These are phyloP conservation scores for Begonia peltatifolia DNA, from an alignment of 306 rosid genomes.

Conservation along the genomic window DNA sequence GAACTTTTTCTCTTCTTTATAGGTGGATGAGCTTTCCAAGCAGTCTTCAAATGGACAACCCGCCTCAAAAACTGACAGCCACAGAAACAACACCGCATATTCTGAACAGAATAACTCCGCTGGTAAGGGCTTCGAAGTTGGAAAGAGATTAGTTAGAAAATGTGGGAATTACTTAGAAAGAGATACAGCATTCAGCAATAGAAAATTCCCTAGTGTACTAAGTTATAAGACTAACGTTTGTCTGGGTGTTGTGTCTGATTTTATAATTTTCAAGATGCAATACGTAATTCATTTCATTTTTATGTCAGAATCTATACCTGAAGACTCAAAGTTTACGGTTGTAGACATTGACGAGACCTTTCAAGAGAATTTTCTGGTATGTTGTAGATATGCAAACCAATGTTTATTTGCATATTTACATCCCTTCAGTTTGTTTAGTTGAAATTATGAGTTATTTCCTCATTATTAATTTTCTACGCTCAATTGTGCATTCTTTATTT, in stretches of 20 bases:
- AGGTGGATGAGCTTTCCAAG: slow-evolving; percentile 30
- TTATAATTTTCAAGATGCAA: background rate
- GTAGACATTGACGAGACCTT: slow-evolving; percentile 39
- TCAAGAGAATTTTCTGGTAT: slow-evolving; percentile 50
- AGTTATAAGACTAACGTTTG: background rate
- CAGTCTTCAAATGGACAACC: slow-evolving; percentile 20
- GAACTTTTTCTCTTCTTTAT: slow-evolving; percentile 7
- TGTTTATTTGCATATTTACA: background rate
- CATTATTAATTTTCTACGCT: background rate
- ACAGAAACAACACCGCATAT: slow-evolving; percentile 9
- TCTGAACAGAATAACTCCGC: slow-evolving; percentile 25
- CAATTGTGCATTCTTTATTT: background rate
- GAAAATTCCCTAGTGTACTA: no score
- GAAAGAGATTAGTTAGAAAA: background rate
- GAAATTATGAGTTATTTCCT: no score
- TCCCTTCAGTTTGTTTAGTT: no score
- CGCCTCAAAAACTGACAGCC: slow-evolving; percentile 15
- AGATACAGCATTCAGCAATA: no score
- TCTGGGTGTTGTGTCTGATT: slow-evolving; percentile 1
- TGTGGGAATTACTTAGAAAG: no score
- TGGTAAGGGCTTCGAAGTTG: slow-evolving; percentile 22
- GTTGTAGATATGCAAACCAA: background rate
- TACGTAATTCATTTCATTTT: background rate
- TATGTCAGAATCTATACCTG: slow-evolving; percentile 28
- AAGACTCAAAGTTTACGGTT: slow-evolving; percentile 17